Evolutionary conservation across 1,284 basidiomycete genomes (phyloP), one percentile per base, ranked within the genome.

Genomic region (Sphaerobolus stellatus): DNA sequence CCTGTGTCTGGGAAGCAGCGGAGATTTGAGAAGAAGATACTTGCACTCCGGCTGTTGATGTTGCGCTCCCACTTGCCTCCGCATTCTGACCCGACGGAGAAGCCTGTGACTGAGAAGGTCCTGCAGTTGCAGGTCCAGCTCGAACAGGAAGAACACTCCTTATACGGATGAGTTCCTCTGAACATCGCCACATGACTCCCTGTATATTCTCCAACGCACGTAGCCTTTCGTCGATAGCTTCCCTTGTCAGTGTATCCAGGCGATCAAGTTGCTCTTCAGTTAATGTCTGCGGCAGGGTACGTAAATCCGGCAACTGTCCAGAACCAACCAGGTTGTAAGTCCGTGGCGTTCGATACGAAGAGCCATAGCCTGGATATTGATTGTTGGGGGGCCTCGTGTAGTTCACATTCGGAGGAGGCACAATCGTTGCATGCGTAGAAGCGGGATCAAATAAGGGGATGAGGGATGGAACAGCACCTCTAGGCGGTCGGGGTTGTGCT

Each of bases 171-270:
- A 95, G 73, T 61, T 94, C 90, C 63, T 90, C 87, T 48, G 90
- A 79, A 59, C 90, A 86, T 18, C 78, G 75, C 66, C 81, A 82
- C 13, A 92, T 75, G 11, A 82, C 78, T 29, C 75, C 75, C 46
- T 90, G 89, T 28, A 94, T 85, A 29, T 82, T 79, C 69, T 90
- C 86, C 27, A 95, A 71, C 25, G 91, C 79, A 40, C 83, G 75
- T 56, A 95, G 71, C 54, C 92, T 79, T 67, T 93, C 90, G 59
- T 94, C 89, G 46, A 95, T 88, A 4, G 87, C 87, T 61, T 89
- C 86, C 46, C 90, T 75, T 20, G 88, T 89, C 28, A 87, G 65
- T 31, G 65, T 70, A 59, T 91, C 88, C 66, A 89, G 71, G 31
- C 75, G 66, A 22, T 70, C 71, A 29, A 89, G 74, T 63, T 86